These are phyloP conservation scores for Fragaria iinumae DNA, from an alignment of 306 rosid species.

Conservation along the genomic window DNA sequence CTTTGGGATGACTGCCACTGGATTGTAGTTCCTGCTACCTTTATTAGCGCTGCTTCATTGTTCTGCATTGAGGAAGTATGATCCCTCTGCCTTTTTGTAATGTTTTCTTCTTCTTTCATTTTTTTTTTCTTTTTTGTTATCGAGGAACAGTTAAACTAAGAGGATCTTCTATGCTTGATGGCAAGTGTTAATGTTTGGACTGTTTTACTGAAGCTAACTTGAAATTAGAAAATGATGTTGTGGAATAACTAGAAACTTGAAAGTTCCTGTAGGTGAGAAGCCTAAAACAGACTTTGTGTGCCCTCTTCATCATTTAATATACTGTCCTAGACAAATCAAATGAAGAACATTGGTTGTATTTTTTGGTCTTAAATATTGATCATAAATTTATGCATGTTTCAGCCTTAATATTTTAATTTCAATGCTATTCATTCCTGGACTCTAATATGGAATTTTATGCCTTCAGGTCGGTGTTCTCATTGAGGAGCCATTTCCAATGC, in stretches of 20 bases:
- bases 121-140: not conserved
- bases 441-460: constrained; percentile 21
- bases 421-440: not conserved
- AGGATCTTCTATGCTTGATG: not conserved
- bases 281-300: not conserved
- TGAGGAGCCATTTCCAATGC: constrained; percentile 94
- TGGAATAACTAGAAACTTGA: not conserved
- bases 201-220: not conserved
- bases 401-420: not conserved
- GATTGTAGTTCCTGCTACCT: constrained; percentile 95
- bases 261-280: not conserved
- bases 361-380: not conserved
- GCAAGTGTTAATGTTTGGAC: not conserved
- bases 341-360: not conserved
- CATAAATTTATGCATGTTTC: constrained; percentile 1
- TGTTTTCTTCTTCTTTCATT: not conserved
- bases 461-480: constrained; percentile 90
- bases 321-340: not conserved
- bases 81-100: not conserved
- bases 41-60: constrained; percentile 84
- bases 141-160: not conserved
- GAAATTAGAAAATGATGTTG: not conserved
- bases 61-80: constrained; percentile 95
- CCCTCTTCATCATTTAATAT: not conserved
- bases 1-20: constrained; percentile 97